Base-by-base conservation (phyloP, 2,329 filamentous ascomycete species). In the Fusarium euwallaceae region DNA sequence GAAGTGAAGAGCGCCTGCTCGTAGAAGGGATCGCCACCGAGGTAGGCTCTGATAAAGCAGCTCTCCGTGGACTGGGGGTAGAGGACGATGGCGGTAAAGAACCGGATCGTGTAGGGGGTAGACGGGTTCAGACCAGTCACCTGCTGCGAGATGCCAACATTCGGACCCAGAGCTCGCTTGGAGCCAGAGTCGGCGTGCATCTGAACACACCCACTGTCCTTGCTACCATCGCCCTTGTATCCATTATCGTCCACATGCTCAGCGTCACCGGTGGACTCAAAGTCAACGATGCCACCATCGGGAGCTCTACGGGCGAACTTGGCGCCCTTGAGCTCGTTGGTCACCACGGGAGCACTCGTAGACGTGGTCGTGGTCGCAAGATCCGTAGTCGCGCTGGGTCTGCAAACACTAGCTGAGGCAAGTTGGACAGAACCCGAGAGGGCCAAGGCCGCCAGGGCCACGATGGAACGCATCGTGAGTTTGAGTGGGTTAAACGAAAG, bases 71-170 rank as follows among this genome's bases (percentile, higher is more conserved):
- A 7, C 20, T 29, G 22, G 6, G 56, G 43, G 10, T 51, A 53
- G 4, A 41, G 37, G 27, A 69, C 39, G 2, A 74, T 41, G 27
- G 64, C 51, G n/a, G 64, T 58, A 36, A 43, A 72, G 61, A 72
- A 72, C 10, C 61, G 71, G 29, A 74, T 29, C 5, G 71, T 74
- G 53, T 72, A 74, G 8, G 51, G 48, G 2, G 61, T 63, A 6
- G 32, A 29, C 5, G 59, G 34, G 37, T 70, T 39, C 20, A 74
- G 24, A 27, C 37, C 48, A 12, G 20, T 41, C 20, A 72, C 20
- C 6, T 66, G 29, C 60, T 72, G 70, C 24, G 63, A 64, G 27
- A 72, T 64, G 29, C 39, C 36, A 24, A 56, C 69, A 20, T 16
- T 20, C 16, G 53, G n/a, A 6, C 62, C 53, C 10, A 66, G 8